Evolutionary conservation across 371 early-diverging fungal genomes (phyloP).

Genomic region (Mortierella sp.): DNA sequence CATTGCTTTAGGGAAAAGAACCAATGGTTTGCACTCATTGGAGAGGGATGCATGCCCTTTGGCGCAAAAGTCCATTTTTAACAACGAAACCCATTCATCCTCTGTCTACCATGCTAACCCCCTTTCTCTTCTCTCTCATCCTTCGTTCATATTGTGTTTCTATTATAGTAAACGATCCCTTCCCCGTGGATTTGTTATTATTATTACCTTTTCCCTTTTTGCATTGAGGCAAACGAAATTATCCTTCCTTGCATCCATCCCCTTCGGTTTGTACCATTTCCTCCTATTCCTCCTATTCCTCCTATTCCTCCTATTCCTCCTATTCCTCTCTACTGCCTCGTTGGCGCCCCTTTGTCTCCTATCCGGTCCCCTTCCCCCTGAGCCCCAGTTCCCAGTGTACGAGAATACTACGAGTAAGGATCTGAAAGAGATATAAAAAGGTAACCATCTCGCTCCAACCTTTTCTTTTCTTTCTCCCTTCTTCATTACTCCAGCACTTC

Average conservation of each 20-base stretch:
- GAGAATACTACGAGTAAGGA: neutral
- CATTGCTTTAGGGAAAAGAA: neutral
- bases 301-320: neutral
- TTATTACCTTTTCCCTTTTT: neutral
- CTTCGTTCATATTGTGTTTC: neutral
- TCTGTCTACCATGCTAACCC: neutral
- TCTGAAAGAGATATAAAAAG: neutral
- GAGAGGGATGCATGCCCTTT: neutral
- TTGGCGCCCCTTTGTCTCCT: neutral
- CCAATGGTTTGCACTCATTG: neutral
- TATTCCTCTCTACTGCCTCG: neutral
- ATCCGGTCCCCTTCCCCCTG: neutral
- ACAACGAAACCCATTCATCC: neutral
- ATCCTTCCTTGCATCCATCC: neutral
- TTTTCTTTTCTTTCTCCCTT: neutral
- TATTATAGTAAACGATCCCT: neutral
- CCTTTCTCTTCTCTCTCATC: neutral
- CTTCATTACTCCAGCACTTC: neutral
- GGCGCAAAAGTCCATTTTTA: neutral
- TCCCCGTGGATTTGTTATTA: conserved; percentile 8
- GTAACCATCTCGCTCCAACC: neutral
- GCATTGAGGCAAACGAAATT: neutral
- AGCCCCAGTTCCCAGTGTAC: conserved; percentile 1
- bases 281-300: neutral
- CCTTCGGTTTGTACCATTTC: neutral